A percentile compares a stretch with the other conserved stretches of the same genome.
phyloP scores from a whole-genome alignment of 768 basidiomycete species.

The Suillus hirtellus region DNA sequence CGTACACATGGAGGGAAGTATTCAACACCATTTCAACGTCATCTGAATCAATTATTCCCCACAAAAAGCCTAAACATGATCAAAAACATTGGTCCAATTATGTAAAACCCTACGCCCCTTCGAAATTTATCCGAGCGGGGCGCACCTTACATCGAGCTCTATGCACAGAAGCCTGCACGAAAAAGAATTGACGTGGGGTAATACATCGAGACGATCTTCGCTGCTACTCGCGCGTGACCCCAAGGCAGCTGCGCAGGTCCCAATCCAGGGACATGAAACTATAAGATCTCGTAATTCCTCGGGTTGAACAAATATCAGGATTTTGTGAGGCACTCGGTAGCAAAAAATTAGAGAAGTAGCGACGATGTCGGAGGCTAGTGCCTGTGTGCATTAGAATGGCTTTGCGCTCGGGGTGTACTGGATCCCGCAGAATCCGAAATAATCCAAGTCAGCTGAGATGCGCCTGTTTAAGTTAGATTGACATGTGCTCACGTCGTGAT shows the following conservation, averaged over 20 bases:
- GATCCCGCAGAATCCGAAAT: not conserved
- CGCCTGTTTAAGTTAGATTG: constrained; percentile 6
- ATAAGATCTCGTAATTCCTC: not conserved
- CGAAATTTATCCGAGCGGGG: not conserved
- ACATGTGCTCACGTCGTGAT: not conserved
- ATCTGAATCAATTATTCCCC: not conserved
- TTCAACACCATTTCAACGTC: constrained; percentile 1
- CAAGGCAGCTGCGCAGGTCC: not conserved
- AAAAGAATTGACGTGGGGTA: not conserved
- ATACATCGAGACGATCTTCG: not conserved
- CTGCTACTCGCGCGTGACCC: not conserved
- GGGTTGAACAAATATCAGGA: not conserved
- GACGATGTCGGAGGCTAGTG: constrained; percentile 1
- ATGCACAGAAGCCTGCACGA: not conserved
- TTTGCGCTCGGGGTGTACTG: not conserved
- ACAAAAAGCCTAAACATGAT: constrained; percentile 1
- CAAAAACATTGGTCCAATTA: not conserved
- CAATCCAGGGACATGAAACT: constrained; percentile 4
- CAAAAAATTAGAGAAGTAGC: not conserved
- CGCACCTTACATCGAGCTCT: not conserved
- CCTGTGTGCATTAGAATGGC: not conserved
- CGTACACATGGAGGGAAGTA: not conserved
- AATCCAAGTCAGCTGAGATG: constrained; percentile 2
- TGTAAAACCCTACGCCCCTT: not conserved
- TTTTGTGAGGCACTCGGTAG: not conserved